Conservation (phyloP, 768 basidiomycete genomes). For the Stropharia rugosoannulata region DNA sequence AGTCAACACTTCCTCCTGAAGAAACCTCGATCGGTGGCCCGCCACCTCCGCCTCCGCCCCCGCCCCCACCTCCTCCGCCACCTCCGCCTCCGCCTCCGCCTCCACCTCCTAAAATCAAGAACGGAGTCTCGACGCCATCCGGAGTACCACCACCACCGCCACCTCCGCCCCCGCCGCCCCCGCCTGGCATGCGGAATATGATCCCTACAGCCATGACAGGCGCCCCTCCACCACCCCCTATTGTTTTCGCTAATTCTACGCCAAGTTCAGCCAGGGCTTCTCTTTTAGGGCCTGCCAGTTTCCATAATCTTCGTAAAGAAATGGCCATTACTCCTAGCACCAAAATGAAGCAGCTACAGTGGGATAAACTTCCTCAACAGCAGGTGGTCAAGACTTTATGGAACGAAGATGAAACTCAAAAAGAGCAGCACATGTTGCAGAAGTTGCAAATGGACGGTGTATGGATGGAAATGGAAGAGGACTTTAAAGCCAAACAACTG, state of each 20-base stretch:
- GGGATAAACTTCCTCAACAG: slow-evolving; percentile 96
- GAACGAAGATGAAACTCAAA: slow-evolving; percentile 65
- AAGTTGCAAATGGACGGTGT: slow-evolving; percentile 85
- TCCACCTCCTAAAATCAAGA: not conserved
- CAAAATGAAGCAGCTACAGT: slow-evolving; percentile 98
- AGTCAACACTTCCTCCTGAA: slow-evolving; percentile 43
- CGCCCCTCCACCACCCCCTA: slow-evolving; percentile 37
- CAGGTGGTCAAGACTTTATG: slow-evolving; percentile 86
- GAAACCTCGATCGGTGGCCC: slow-evolving; percentile 4
- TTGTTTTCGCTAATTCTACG: slow-evolving; percentile 36
- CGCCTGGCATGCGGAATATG: slow-evolving; percentile 23
- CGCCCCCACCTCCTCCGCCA: slow-evolving; percentile 17
- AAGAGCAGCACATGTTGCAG: slow-evolving; percentile 78
- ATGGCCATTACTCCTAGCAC: slow-evolving; percentile 80
- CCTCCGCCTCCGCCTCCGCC: slow-evolving; percentile 23
- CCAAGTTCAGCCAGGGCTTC: slow-evolving; percentile 58
- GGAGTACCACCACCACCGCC: slow-evolving; percentile 35
- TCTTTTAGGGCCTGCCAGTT: slow-evolving; percentile 56
- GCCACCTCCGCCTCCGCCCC: slow-evolving; percentile 25
- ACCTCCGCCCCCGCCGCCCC: slow-evolving; percentile 34
- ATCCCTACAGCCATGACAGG: slow-evolving; percentile 23
- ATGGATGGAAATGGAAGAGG: slow-evolving; percentile 96
- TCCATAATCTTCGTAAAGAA: slow-evolving; percentile 72
- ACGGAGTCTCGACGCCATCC: slow-evolving; percentile 7
- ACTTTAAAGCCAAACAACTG: slow-evolving; percentile 94